Evolutionary conservation across 176 grass and related monocot genomes (phyloP), one percentile per base, ranked within the genome.

Genomic region (Calamus simplicifolius): DNA sequence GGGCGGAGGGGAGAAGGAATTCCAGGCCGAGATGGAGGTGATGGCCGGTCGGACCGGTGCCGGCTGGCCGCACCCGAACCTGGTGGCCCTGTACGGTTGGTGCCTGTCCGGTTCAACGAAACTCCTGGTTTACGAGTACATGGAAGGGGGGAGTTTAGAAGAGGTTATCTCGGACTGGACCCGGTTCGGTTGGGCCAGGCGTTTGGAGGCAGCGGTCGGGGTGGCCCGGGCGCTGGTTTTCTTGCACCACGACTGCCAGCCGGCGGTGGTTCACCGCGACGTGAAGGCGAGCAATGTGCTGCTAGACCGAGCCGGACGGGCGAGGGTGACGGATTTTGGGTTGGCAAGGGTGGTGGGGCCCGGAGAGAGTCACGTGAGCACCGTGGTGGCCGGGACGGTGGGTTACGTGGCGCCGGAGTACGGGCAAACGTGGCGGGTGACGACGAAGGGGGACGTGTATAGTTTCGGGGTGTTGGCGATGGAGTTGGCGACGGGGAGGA

Each of bases 271-370:
- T 64, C 93, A 97, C 70, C 87, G 93, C 1, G 93, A 97, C 69
- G 87, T 97, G 50, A 97, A 97, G 81, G 93, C 93, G 43, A 88
- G 84, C 72, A 97, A 97, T 70, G 87, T 97, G 57, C 70, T 97
- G 54, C 74, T 97, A 43, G 93, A 77, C 63, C 17, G 58, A 2
- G 55, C 59, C 3, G 79, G 84, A 1, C 50, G 56, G 2, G 78
- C 81, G 57, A 85, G 72, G 73, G 93, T 97, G 52, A 97, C 93
- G 35, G 93, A 97, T 62, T 97, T 97, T 38, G 93, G 93, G 21
- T 77, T 97, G 21, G 93, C 93, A 0, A 69, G 93, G 29, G 58
- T 85, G 68, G 81, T 97, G 48, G 75, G 69, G 0, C 62, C 81
- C 2, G 93, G 81, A 17, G 81, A 88, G 13, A 97, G 81, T 6